Percentiles rank a stretch among this genome's conserved stretches.
phyloP scores from a whole-genome alignment of 768 basidiomycete genomes.

The Hericium rajendrae region DNA sequence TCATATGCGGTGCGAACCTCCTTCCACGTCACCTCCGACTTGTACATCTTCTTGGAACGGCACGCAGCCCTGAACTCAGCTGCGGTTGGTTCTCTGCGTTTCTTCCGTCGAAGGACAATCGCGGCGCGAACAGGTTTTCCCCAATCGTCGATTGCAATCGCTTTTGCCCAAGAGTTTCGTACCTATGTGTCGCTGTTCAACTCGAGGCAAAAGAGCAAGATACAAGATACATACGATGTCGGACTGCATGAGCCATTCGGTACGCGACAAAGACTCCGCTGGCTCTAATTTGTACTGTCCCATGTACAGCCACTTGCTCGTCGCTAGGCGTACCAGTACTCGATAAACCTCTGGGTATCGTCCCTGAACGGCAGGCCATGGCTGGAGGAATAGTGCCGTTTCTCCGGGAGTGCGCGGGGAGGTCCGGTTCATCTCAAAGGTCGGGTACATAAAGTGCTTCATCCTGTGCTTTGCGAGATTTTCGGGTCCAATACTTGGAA shows the following conservation, averaged over 20 bases:
- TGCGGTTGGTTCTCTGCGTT: background rate
- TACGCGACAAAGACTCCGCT: background rate
- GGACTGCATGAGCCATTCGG: background rate
- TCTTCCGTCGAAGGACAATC: background rate
- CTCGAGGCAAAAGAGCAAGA: background rate
- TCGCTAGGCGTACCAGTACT: background rate
- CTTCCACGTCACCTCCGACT: background rate
- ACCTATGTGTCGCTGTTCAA: background rate
- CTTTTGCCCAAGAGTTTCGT: background rate
- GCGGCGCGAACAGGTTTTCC: background rate
- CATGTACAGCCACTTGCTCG: background rate
- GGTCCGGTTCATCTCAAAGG: background rate
- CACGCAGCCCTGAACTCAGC: background rate
- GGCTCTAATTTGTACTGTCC: background rate
- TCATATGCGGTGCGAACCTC: background rate
- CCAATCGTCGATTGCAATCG: background rate
- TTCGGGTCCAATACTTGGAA: background rate
- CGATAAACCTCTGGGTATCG: background rate
- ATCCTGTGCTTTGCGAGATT: background rate
- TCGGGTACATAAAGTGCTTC: background rate
- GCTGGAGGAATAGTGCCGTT: background rate
- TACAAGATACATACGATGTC: background rate
- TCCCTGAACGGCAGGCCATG: background rate
- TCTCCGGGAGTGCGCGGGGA: background rate
- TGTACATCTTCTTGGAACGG: background rate